phyloP scores from a whole-genome alignment of 2,329 filamentous ascomycete species.

The Helminthosporium solani region DNA sequence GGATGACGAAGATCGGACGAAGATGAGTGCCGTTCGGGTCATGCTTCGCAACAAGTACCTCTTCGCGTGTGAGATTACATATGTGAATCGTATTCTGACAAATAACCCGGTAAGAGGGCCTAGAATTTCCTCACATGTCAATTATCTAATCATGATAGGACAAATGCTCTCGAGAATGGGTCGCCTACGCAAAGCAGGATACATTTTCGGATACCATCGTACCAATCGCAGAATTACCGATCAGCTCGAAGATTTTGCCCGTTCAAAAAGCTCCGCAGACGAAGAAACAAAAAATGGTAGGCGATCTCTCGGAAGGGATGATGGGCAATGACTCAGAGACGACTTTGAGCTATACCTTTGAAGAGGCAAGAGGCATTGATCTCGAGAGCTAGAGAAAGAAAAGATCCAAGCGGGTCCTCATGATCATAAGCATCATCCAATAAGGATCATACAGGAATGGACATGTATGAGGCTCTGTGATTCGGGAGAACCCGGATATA shows the following conservation, averaged over 20 bases:
- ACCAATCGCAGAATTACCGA: conserved; percentile 1
- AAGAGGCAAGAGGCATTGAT: too few species aligned
- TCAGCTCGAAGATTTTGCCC: not conserved
- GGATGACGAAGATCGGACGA: not conserved
- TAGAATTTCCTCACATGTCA: not conserved
- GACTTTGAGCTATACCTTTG: too few species aligned
- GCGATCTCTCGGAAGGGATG: not conserved
- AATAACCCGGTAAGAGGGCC: not conserved
- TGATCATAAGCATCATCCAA: too few species aligned
- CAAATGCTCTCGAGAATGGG: conserved; percentile 1
- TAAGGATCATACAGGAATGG: too few species aligned
- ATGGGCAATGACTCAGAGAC: not conserved
- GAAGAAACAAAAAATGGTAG: not conserved
- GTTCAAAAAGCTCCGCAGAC: not conserved
- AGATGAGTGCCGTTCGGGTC: conserved; percentile 2
- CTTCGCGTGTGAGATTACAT: conserved; percentile 7
- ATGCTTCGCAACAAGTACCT: conserved; percentile 9
- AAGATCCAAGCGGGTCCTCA: too few species aligned
- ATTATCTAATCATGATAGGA: not conserved
- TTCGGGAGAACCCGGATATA: too few species aligned
- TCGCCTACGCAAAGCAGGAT: not conserved
- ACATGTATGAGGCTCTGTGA: too few species aligned
- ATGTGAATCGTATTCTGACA: not conserved
- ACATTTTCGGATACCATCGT: not conserved
- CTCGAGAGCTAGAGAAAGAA: too few species aligned